Base-by-base conservation (phyloP, 345 rosid genomes). In the Durio zibethinus region DNA sequence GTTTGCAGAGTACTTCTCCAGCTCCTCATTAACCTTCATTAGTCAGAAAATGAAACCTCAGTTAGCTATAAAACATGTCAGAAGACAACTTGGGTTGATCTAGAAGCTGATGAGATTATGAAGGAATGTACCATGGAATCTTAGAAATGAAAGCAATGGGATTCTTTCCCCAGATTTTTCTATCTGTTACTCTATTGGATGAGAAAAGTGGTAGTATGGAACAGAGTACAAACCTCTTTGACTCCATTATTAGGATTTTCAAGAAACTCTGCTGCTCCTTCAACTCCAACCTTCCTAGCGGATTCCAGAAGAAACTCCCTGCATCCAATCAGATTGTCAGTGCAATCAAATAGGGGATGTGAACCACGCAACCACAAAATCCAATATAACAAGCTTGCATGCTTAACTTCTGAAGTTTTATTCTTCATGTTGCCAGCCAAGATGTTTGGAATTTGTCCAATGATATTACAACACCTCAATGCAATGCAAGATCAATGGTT, bases 291-390 rank as follows among this genome's bases (percentile, higher is more conserved):
- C 80, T 90, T 93, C 53, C 74, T 80, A 27, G 98, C 94, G 31
- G 89, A 86, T 74, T 95, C 97, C 79, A 93, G 63, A 68, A 95
- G 92, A 82, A 95, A 95, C 76, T 88, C 88, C 85, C 99, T 93
- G 84, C 53, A 73, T 74, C 70, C 62, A 77, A 18, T 70, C 4
- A 15, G 42, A 40, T 23, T 63, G 43, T 81, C 52, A 77, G 62
- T 2, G 18, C 31, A 31, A 33, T 40, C 56, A 12, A 72, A 75
- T 64, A 20, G 38, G 33, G 42, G 15, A 65, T 57, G 52, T 59
- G 15, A 52, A 73, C n/a, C n/a, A n/a, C 20, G 40, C 2, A 20
- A 29, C 59, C 40, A 31, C 21, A 40, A 67, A 53, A 42, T 4
- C 27, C 43, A 25, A 53, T 72, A n/a, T 52, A 7, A 42, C 8